Evolutionary conservation across 495 filamentous ascomycete species (phyloP), one percentile per base, ranked within the genome.

Genomic region (Lindgomyces ingoldianus): DNA sequence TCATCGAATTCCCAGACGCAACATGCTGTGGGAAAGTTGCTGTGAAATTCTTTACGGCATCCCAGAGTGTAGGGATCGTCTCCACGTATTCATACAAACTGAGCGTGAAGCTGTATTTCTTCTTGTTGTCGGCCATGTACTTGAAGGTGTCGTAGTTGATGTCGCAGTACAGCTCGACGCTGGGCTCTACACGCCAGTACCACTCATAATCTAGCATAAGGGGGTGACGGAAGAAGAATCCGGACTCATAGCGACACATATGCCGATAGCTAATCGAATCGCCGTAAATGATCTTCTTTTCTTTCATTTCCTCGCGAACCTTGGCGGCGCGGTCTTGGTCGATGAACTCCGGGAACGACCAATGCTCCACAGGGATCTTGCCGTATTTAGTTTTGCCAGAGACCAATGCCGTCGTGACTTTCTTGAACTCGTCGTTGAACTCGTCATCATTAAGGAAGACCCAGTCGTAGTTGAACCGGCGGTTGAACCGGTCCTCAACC

Each of bases 401-500:
- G n/a, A 91, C 87, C 33, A 98, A 81, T 3, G 90, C 84, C 11
- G 85, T 86, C 16, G 94, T 98, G 58, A 98, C 83, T 71, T 89
- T 92, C 77, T 91, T 98, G 80, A 98, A 98, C 11, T 85, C 84
- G 0, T 90, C 87, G 69, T 96, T 89, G 70, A 98, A 98, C 1
- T 91, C 89, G 73, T 91, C 84, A 73, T 98, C 94, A 75, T 98
- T 98, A 65, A 98, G 76, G 80, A 98, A 98, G 26, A 98, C 95
- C 94, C 94, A 98, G 73, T 98, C 94, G 75, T 98, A 98, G 79
- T 97, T 87, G 76, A 88, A 98, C 52, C 91, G 88, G 67, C 86
- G 84, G 77, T 98, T 98, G 85, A 98, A 98, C 66, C 94, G 89
- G 74, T 98, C 94, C 77, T 98, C 94, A 33, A 98, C 86, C 66